Evolutionary conservation across 2,329 filamentous ascomycete genomes (phyloP), one percentile per base, ranked within the genome.

Genomic region (Aspergillus persii): DNA sequence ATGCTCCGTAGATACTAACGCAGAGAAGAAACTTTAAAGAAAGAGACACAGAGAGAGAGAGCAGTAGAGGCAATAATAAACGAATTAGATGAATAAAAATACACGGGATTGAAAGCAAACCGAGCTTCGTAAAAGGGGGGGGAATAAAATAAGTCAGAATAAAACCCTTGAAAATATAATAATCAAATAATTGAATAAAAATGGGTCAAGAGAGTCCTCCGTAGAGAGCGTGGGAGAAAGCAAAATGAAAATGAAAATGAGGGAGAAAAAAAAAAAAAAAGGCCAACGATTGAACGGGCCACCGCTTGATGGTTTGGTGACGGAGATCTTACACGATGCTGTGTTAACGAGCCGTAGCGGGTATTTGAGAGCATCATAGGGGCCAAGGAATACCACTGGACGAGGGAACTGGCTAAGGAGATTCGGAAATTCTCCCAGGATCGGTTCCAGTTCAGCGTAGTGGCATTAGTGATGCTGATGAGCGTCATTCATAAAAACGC

Each of bases 301-400:
- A 65, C 58, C 59, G 59, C 50, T 65, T 60, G 59, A 60, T 59
- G 55, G 50, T 61, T 60, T 44, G 53, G 57, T 53, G 39, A 59
- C 52, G 60, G 50, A 61, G 57, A 66, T 64, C 61, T 61, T 49
- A 55, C 53, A 59, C 63, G 57, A 63, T 60, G 55, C 55, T 59
- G 57, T 54, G 51, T 53, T 55, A 62, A 53, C 52, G 48, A 31
- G 36, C 51, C 44, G 57, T 61, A 44, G 48, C 50, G 50, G 48
- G 59, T 57, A 47, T 27, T 47, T 27, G 18, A 18, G n/a, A 41
- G 15, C 12, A 41, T 41, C 36, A 54, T 57, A 56, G 57, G 54
- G 39, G 53, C 59, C 59, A 57, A 57, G 33, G 27, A 23, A 49
- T 53, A 44, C 29, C 53, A 47, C 54, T 29, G 46, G 41, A 48